Conservation (phyloP, 1,139 yeast species). For the Eremothecium gossypii region DNA sequence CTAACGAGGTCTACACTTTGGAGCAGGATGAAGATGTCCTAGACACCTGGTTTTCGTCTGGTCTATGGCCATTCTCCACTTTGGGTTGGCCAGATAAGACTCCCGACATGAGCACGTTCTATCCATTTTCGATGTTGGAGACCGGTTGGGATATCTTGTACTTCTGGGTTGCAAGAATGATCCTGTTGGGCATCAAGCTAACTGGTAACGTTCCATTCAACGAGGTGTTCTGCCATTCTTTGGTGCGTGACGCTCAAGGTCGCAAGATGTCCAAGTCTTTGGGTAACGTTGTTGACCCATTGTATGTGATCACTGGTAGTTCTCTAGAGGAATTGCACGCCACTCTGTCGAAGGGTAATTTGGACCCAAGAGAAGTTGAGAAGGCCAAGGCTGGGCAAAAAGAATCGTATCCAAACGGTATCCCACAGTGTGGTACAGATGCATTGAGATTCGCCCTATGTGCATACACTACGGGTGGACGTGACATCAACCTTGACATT, state of each 20-base stretch:
- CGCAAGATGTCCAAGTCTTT: slow-evolving; percentile 97
- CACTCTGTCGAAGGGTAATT: slow-evolving; percentile 69
- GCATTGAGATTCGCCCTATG: slow-evolving; percentile 96
- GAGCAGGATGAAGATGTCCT: slow-evolving; percentile 97
- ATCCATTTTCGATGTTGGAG: slow-evolving; percentile 89
- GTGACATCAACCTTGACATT: slow-evolving; percentile 93
- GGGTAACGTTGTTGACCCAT: slow-evolving; percentile 94
- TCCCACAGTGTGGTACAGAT: slow-evolving; percentile 99
- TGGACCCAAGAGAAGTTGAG: slow-evolving; percentile 81
- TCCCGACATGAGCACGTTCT: slow-evolving; percentile 64
- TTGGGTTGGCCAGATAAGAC: slow-evolving; percentile 90
- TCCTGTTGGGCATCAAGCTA: slow-evolving; percentile 78
- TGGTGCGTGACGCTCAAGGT: slow-evolving; percentile 98
- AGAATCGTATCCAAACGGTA: slow-evolving; percentile 89
- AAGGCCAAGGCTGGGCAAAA: slow-evolving; percentile 86
- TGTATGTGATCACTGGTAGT: slow-evolving; percentile 87
- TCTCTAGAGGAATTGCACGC: slow-evolving; percentile 71
- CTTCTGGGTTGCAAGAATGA: slow-evolving; percentile 99
- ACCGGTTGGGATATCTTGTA: slow-evolving; percentile 99
- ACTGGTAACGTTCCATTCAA: slow-evolving; percentile 89
- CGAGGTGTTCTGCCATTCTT: slow-evolving; percentile 96
- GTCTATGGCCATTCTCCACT: slow-evolving; percentile 95
- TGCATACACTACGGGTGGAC: slow-evolving; percentile 97
- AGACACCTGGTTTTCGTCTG: slow-evolving; percentile 98
- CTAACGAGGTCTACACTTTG: slow-evolving; percentile 59